Evolutionary conservation across 148 eudicot genomes (phyloP).

Genomic region (Nepenthes gracilis): DNA sequence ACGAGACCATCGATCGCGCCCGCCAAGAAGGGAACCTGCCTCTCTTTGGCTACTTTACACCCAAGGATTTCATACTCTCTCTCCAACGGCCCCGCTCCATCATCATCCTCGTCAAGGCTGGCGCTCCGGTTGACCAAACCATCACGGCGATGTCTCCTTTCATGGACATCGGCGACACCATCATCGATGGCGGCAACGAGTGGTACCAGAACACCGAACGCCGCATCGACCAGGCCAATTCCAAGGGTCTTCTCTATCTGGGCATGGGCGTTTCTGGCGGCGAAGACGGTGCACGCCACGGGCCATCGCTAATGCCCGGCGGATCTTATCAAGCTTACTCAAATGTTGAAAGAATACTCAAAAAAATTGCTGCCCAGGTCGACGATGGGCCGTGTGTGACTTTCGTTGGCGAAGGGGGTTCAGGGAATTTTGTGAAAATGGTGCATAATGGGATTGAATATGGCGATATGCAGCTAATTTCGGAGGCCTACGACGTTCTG

Average conservation of each 20-base stretch:
- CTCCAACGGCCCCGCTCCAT: slow-evolving; percentile 61
- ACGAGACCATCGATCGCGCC: slow-evolving; percentile 63
- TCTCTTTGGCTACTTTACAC: slow-evolving; percentile 38
- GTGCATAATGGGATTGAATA: slow-evolving; percentile 87
- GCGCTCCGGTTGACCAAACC: slow-evolving; percentile 70
- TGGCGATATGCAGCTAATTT: slow-evolving; percentile 84
- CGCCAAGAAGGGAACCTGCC: slow-evolving; percentile 50
- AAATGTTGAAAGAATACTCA: slow-evolving; percentile 34
- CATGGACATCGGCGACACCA: slow-evolving; percentile 68
- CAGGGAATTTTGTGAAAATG: slow-evolving; percentile 84
- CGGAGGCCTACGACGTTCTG: slow-evolving; percentile 74
- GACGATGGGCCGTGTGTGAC: slow-evolving; percentile 89
- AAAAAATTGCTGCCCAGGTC: slow-evolving; percentile 70
- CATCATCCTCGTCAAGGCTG: slow-evolving; percentile 80
- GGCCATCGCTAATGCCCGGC: slow-evolving; percentile 77
- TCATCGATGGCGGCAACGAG: slow-evolving; percentile 82
- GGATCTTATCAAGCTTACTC: slow-evolving; percentile 50
- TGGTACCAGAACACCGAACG: slow-evolving; percentile 83
- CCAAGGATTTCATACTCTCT: slow-evolving; percentile 64
- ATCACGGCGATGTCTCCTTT: slow-evolving; percentile 38
- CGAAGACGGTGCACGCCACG: slow-evolving; percentile 64
- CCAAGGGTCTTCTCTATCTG: slow-evolving; percentile 36
- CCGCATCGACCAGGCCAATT: slow-evolving; percentile 29
- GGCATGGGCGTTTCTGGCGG: slow-evolving; percentile 93
- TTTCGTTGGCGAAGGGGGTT: slow-evolving; percentile 76